Conservation (phyloP, 2,329 filamentous ascomycete species). For the Elsinoe fawcettii region DNA sequence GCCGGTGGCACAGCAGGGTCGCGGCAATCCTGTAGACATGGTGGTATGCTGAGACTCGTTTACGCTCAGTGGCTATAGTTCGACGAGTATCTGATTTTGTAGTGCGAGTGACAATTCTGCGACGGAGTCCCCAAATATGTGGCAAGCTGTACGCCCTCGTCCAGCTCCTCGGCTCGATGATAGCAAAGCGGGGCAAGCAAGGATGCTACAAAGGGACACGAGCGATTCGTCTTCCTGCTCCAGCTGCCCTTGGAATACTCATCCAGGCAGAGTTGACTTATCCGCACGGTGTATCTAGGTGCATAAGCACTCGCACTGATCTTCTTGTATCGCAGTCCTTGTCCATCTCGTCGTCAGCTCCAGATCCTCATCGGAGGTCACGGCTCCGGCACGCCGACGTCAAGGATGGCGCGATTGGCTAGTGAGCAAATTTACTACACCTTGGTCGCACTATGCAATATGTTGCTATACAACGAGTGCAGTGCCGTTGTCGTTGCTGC, state of each 20-base stretch:
- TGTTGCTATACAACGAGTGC: neutral
- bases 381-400: neutral
- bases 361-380: neutral
- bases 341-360: neutral
- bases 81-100: too few relatives aligned
- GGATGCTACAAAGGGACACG: neutral
- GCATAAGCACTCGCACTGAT: too few relatives aligned
- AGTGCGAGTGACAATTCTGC: neutral
- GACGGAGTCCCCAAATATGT: neutral
- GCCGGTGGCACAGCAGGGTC: conserved; percentile 32
- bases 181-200: conserved; percentile 3
- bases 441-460: neutral
- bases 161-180: neutral
- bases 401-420: neutral
- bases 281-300: too few relatives aligned
- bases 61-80: too few relatives aligned
- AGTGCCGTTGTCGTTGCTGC: neutral
- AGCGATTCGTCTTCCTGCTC: neutral
- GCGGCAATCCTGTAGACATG: conserved; percentile 11
- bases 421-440: neutral
- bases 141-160: neutral
- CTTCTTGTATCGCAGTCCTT: neutral
- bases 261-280: too few relatives aligned
- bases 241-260: too few relatives aligned
- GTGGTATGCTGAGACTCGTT: neutral